These are phyloP conservation scores for Tuber magnatum DNA, from an alignment of 495 filamentous ascomycete species.

Conservation along the genomic window DNA sequence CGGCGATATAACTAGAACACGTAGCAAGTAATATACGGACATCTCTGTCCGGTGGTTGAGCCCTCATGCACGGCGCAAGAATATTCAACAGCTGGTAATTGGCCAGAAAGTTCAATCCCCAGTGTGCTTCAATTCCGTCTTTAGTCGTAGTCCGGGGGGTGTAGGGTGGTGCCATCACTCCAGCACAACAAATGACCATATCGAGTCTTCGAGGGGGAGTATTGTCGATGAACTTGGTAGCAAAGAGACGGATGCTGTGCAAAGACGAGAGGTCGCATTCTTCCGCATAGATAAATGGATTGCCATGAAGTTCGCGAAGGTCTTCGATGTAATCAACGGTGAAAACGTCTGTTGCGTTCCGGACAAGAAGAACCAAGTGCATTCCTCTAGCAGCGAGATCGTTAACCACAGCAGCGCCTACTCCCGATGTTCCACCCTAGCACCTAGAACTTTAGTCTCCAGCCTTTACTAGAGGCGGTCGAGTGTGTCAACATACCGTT, in stretches of 20 bases:
- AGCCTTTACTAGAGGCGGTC: not conserved
- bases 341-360: slow-evolving; percentile 74
- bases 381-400: slow-evolving; percentile 76
- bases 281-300: slow-evolving; percentile 89
- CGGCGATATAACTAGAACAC: slow-evolving; percentile 75
- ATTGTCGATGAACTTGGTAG: slow-evolving; percentile 99
- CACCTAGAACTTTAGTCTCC: slow-evolving; percentile 22
- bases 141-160: slow-evolving; percentile 50
- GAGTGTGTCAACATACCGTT: slow-evolving; percentile 51
- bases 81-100: slow-evolving; percentile 94
- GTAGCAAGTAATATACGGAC: slow-evolving; percentile 80
- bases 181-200: slow-evolving; percentile 81
- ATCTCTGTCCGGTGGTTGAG: slow-evolving; percentile 87
- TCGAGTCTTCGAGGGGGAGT: slow-evolving; percentile 83
- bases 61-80: slow-evolving; percentile 74
- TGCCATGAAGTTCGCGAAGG: slow-evolving; percentile 67
- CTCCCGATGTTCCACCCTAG: slow-evolving; percentile 86
- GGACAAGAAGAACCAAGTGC: slow-evolving; percentile 84
- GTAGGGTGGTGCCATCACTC: slow-evolving; percentile 61
- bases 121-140: slow-evolving; percentile 79
- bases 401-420: slow-evolving; percentile 67
- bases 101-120: slow-evolving; percentile 90
- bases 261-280: slow-evolving; percentile 82
- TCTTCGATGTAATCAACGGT: slow-evolving; percentile 88
- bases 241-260: slow-evolving; percentile 82